Evolutionary conservation across 2,329 filamentous ascomycete species (phyloP), one percentile per base, ranked within the genome.

Genomic region (Ophiocordyceps camponoti-saundersi): DNA sequence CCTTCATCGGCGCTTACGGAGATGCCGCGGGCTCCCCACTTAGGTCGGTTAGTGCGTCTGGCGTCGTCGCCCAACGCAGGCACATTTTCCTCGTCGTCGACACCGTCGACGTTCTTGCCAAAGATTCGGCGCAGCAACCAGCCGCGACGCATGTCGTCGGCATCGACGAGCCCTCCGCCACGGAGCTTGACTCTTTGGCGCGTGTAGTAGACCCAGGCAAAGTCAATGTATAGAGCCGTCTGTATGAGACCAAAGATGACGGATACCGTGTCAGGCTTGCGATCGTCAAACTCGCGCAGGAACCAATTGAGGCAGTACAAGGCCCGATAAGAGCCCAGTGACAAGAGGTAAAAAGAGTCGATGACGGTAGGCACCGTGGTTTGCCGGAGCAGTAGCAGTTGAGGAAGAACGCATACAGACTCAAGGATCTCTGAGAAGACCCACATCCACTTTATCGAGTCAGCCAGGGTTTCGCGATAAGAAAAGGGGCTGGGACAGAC

Each of bases 331-430:
- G 82, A 82, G 34, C 89, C 90, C 1, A 95, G 76, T 1, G 87
- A 80, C 45, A 92, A 70, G 47, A 96, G 83, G 64, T 96, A 96
- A 67, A 85, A 95, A n/a, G 86, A 94, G 62, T 95, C 86, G 65
- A 96, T 89, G 44, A 95, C 90, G 44, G 90, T 96, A 0, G 90
- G 90, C 0, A 95, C 87, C 23, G 81, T 88, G n/a, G 90, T 95
- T 63, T 95, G 88, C 49, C 90, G 85, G 15, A 96, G 78, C 42
- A 95, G 80, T 6, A 95, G 76, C 1, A 96, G 80, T 62, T 96
- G 90, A 0, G 90, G 90, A 20, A 96, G 79, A 32, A 95, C 79
- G 62, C 85, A 92, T 50, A 93, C 78, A 32, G 87, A 90, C 66
- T 96, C 90, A 57, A 96, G 82, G 53, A 95, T 83, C 55, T 92